Conservation (phyloP, 257 asterid genomes). For the Thymus mandschuricus region DNA sequence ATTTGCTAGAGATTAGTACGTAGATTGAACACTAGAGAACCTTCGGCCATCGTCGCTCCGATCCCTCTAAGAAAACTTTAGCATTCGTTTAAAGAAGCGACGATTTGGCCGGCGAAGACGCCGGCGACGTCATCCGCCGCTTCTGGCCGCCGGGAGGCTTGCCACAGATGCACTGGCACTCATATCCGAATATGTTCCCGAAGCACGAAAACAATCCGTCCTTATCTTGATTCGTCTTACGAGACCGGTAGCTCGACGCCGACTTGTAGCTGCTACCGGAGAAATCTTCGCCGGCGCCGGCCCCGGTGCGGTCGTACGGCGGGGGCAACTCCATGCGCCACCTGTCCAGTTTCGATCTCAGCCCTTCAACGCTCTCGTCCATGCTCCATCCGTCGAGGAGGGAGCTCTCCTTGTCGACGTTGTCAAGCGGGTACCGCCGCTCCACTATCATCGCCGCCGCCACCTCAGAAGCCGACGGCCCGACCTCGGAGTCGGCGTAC, state of each 20-base stretch:
- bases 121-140: conserved; percentile 40
- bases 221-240: conserved; percentile 31
- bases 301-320: conserved; percentile 58
- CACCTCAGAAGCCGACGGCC: conserved; percentile 92
- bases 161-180: conserved; percentile 89
- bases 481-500: conserved; percentile 79
- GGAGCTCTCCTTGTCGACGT: conserved; percentile 74
- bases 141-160: conserved; percentile 55
- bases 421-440: conserved; percentile 59
- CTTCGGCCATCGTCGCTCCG: neutral
- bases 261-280: conserved; percentile 67
- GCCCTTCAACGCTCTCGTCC: conserved; percentile 89
- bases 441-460: conserved; percentile 64
- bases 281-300: conserved; percentile 42
- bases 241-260: conserved; percentile 31
- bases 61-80: neutral
- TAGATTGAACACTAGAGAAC: neutral
- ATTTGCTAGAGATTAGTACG: conserved; percentile 2
- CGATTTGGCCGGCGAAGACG: conserved; percentile 51
- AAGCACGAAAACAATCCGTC: conserved; percentile 78
- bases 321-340: conserved; percentile 90
- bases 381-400: conserved; percentile 90
- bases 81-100: conserved; percentile 40
- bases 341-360: conserved; percentile 80
- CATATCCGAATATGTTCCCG: conserved; percentile 69